Conservation (phyloP, 352 stramenopile species). For the Peronospora farinosa region DNA sequence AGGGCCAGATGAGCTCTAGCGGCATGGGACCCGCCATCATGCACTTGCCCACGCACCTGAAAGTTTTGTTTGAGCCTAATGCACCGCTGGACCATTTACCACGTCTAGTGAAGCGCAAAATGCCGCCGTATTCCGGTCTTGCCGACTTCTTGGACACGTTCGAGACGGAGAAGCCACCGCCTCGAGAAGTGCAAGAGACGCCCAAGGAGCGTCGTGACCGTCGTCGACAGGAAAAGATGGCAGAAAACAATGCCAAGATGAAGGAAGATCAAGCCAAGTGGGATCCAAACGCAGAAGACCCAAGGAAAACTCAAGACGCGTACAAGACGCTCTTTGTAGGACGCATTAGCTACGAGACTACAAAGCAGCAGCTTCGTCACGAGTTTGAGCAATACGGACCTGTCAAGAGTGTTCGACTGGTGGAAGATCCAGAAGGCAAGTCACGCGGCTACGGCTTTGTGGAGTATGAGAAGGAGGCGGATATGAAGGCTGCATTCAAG, state of each 20-base stretch:
- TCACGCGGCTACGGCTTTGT: slow-evolving; percentile 95
- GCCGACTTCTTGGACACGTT: slow-evolving; percentile 42
- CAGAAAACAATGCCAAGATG: slow-evolving; percentile 58
- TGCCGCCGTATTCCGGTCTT: slow-evolving; percentile 72
- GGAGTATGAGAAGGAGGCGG: slow-evolving; percentile 97
- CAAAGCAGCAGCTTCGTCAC: slow-evolving; percentile 93
- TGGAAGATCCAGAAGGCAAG: slow-evolving; percentile 87
- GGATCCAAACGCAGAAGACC: slow-evolving; percentile 56
- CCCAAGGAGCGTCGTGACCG: slow-evolving; percentile 71
- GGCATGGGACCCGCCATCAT: slow-evolving; percentile 81
- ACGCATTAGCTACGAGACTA: slow-evolving; percentile 96
- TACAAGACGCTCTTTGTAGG: slow-evolving; percentile 99
- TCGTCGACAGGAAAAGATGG: slow-evolving; percentile 49
- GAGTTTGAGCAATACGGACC: slow-evolving; percentile 94
- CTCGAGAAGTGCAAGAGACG: slow-evolving; percentile 60
- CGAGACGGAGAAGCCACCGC: slow-evolving; percentile 51
- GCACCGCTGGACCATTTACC: slow-evolving; percentile 63
- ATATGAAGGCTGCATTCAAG: slow-evolving; percentile 95
- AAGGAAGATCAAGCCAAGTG: slow-evolving; percentile 55
- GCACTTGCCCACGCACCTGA: slow-evolving; percentile 71
- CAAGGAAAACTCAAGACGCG: slow-evolving; percentile 80
- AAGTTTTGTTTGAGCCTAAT: slow-evolving; percentile 78
- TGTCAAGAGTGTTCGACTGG: slow-evolving; percentile 84
- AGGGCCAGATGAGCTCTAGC: slow-evolving; percentile 84
- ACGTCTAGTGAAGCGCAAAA: slow-evolving; percentile 79